Percentiles rank a stretch among this genome's conserved stretches.
These are phyloP conservation scores for Schizophyllum amplum DNA, from an alignment of 1,284 basidiomycete genomes.

Conservation along the genomic window DNA sequence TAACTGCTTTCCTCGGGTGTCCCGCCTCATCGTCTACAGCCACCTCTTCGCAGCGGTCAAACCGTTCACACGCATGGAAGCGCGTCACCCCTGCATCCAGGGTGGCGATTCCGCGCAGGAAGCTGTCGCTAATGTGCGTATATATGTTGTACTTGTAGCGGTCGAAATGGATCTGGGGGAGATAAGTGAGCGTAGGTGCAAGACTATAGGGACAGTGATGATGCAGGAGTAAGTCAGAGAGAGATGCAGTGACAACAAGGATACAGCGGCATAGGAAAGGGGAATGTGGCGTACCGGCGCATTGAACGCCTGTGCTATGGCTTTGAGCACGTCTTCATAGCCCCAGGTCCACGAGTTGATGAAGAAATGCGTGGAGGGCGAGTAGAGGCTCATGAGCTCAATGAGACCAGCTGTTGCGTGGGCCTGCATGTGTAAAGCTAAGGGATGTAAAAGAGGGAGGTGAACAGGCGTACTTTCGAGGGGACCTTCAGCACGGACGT, in stretches of 20 bases:
- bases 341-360: slow-evolving; percentile 94
- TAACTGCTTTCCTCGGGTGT: slow-evolving; percentile 22
- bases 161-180: slow-evolving; percentile 75
- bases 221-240: not conserved
- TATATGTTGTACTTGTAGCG: slow-evolving; percentile 77
- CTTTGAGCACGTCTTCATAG: slow-evolving; percentile 80
- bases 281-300: slow-evolving; percentile 36
- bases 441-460: not conserved
- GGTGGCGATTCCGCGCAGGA: slow-evolving; percentile 59
- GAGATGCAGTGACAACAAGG: too few species aligned
- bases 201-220: not conserved
- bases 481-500: slow-evolving; percentile 58
- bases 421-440: slow-evolving; percentile 31
- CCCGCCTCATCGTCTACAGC: slow-evolving; percentile 30
- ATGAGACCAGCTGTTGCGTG: slow-evolving; percentile 62
- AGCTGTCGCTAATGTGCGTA: slow-evolving; percentile 50
- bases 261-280: too few species aligned
- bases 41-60: slow-evolving; percentile 63
- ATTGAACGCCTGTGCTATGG: slow-evolving; percentile 56
- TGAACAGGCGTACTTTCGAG: slow-evolving; percentile 47
- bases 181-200: not conserved
- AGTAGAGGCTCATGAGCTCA: slow-evolving; percentile 61
- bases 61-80: slow-evolving; percentile 89
- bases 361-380: slow-evolving; percentile 69
- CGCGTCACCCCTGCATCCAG: slow-evolving; percentile 51